These are phyloP conservation scores for Crinitomyces ghanaensis DNA, from an alignment of 805 yeast species.

Conservation along the genomic window DNA sequence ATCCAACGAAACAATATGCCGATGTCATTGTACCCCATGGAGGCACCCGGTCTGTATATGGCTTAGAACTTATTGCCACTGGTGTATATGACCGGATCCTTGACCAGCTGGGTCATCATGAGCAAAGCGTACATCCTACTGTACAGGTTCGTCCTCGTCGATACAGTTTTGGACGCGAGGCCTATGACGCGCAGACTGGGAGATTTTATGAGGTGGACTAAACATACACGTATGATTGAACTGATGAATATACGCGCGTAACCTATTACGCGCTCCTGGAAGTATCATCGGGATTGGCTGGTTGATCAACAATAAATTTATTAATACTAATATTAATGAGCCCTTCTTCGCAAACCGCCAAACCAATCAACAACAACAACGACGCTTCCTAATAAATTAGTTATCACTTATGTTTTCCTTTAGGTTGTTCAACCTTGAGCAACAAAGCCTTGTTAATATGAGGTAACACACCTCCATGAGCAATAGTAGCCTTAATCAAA, in stretches of 20 bases:
- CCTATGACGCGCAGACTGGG: constrained; percentile 11
- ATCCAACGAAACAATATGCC: constrained; percentile 54
- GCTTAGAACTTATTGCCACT: constrained; percentile 50
- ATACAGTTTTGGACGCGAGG: constrained; percentile 11
- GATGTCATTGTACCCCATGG: constrained; percentile 58
- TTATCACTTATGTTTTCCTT: constrained; percentile 3
- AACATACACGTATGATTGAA: no score
- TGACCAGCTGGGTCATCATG: constrained; percentile 11
- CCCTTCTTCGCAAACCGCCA: no score
- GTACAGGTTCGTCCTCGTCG: no score
- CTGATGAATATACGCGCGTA: no score
- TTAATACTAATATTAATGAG: no score
- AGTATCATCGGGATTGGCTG: no score
- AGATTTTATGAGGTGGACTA: constrained; percentile 10
- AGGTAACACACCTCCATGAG: constrained; percentile 97
- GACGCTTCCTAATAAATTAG: no score
- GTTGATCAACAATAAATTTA: no score
- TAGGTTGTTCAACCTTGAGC: constrained; percentile 56
- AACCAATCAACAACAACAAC: no score
- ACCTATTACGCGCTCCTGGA: no score
- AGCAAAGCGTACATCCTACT: neutral
- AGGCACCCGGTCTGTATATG: constrained; percentile 19
- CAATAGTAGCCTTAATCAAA: constrained; percentile 80
- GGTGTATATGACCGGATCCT: constrained; percentile 35
- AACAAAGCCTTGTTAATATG: constrained; percentile 76